Evolutionary conservation across 2,329 filamentous ascomycete genomes (phyloP), one percentile per base, ranked within the genome.

Genomic region (Talaromyces sp.): DNA sequence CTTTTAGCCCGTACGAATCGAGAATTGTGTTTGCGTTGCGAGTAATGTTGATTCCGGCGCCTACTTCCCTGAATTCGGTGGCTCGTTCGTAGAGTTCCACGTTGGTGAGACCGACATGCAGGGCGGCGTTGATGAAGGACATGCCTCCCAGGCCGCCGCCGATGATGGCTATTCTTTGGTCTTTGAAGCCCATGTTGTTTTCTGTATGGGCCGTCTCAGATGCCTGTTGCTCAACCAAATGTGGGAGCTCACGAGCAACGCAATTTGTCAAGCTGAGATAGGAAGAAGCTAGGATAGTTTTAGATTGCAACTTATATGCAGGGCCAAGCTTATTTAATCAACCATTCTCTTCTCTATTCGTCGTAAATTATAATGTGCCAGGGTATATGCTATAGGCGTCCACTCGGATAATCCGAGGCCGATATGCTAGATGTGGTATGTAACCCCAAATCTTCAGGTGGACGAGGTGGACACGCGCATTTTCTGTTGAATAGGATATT

Each of bases 61-160:
- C 77, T 34, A 79, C 76, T 65, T 78, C 76, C 13, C 70, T 70
- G 62, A 79, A 79, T 22, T 77, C 72, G 1, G 69, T 62, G 3
- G 77, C 76, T 68, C 77, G 75, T 58, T 79, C 77, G 68, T 78
- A 78, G 31, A 78, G 69, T 25, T 72, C 72, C 15, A 77, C 68
- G 6, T 76, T 71, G 47, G 72, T 72, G 27, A 74, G 68, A 4
- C 72, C 73, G 63, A 71, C 68, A 40, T 78, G 72, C 1, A 78
- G 70, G 47, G 47, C 47, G 47, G 47, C 47, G 22, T 51, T 29
- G 13, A 51, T 51, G 47, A 51, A 51, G 47, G 47, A 51, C 47
- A 51, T 51, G 15, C 47, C 47, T 51, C 22, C 47, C 5, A 51
- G 15, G 47, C 47, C 47, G 47, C 76, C 76, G 61, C 76, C 76